phyloP scores from a whole-genome alignment of 148 eudicot genomes.

The Rhododendron henanense region DNA sequence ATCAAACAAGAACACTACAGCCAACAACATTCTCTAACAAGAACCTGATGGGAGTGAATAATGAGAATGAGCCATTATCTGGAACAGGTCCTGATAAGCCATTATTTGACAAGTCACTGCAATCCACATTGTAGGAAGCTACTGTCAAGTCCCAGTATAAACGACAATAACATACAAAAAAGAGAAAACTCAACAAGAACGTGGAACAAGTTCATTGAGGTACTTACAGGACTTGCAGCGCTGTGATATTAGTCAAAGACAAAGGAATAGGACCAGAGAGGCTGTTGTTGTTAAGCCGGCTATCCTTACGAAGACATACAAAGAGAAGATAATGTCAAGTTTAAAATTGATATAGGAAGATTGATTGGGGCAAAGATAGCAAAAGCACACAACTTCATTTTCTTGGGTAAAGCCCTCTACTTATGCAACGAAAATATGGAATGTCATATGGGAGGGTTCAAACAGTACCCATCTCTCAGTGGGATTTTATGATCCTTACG shows the following conservation, averaged over 20 bases:
- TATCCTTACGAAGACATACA: slow-evolving; percentile 15
- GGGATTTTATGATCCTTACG: background rate
- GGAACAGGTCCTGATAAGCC: slow-evolving; percentile 47
- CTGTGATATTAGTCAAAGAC: slow-evolving; percentile 24
- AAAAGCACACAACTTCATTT: background rate
- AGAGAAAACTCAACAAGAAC: background rate
- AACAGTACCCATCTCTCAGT: background rate
- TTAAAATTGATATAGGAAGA: background rate
- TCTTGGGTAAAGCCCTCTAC: background rate
- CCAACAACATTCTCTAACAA: background rate
- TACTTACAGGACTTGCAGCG: slow-evolving; percentile 35
- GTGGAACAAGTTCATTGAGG: background rate
- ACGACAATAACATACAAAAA: background rate
- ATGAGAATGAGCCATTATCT: slow-evolving; percentile 51
- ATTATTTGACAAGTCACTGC: slow-evolving; percentile 48
- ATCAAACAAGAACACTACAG: background rate
- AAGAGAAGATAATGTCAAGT: slow-evolving; percentile 1
- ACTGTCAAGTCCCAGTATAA: background rate
- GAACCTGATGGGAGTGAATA: slow-evolving; percentile 55
- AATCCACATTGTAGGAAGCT: slow-evolving; percentile 7
- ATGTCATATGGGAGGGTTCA: background rate
- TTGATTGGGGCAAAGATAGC: background rate
- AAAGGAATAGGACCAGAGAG: slow-evolving; percentile 23
- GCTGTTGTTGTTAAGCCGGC: slow-evolving; percentile 39
- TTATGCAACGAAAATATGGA: background rate